Conservation (phyloP, 1,139 yeast genomes). For the Protomyces lactucae-debilis region DNA sequence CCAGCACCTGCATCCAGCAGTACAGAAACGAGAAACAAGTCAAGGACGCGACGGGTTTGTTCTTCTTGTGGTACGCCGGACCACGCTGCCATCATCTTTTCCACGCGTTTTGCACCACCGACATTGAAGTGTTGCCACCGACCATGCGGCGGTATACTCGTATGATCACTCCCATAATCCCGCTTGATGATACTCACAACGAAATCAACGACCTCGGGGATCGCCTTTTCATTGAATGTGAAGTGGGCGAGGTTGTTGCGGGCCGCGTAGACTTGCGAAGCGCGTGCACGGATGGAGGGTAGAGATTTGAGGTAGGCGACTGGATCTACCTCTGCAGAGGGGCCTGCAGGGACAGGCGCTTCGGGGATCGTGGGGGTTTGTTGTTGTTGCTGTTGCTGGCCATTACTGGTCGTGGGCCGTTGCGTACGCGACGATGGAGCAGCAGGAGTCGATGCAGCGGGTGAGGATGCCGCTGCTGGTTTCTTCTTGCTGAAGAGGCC, state of each 20-base stretch:
- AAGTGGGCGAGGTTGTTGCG: conserved; percentile 35
- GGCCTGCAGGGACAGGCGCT: conserved; percentile 18
- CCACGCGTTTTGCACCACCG: conserved; percentile 46
- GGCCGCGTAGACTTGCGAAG: conserved; percentile 44
- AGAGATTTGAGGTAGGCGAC: conserved; percentile 45
- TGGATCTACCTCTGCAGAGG: conserved; percentile 13
- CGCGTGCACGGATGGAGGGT: conserved; percentile 51
- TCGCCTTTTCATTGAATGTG: conserved; percentile 1
- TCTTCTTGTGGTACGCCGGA: conserved; percentile 41
- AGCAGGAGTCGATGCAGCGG: not conserved
- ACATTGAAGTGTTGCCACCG: conserved; percentile 59
- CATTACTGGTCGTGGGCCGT: not conserved
- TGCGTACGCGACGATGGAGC: not conserved
- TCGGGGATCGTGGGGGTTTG: not conserved
- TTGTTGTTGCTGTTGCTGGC: not conserved
- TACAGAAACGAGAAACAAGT: conserved; percentile 54
- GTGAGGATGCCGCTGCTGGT: not conserved
- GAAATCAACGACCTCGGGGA: conserved; percentile 11
- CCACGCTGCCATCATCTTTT: conserved; percentile 39
- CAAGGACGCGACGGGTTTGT: conserved; percentile 50
- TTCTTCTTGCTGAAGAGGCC: conserved; percentile 23
- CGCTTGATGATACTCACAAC: conserved; percentile 37
- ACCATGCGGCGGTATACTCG: conserved; percentile 56
- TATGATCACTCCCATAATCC: conserved; percentile 43
- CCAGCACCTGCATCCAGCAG: conserved; percentile 63